These are phyloP conservation scores for Millerozyma acaciae DNA, from an alignment of 805 yeast species.

Conservation along the genomic window DNA sequence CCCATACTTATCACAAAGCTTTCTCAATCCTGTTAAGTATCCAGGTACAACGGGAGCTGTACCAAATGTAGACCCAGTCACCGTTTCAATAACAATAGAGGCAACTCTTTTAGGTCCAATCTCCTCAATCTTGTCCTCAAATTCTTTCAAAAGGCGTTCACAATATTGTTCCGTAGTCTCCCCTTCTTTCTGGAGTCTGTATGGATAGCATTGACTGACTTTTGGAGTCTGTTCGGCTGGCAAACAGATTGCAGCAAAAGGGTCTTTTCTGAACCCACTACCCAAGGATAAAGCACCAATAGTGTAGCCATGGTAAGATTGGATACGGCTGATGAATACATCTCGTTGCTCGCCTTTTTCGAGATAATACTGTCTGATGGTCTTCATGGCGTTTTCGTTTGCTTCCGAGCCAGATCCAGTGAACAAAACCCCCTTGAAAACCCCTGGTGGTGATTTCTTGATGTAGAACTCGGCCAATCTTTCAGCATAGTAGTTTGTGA, in stretches of 20 bases:
- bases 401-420: slow-evolving; percentile 31
- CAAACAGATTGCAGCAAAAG: slow-evolving; percentile 19
- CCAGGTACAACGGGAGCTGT: slow-evolving; percentile 25
- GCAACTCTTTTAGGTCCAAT: slow-evolving; percentile 29
- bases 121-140: slow-evolving; percentile 19
- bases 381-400: slow-evolving; percentile 26
- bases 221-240: slow-evolving; percentile 16
- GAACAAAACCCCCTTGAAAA: slow-evolving; percentile 41
- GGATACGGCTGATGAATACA: slow-evolving; percentile 22
- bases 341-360: slow-evolving; percentile 23
- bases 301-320: slow-evolving; percentile 27
- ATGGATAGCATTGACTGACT: slow-evolving; percentile 22
- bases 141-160: slow-evolving; percentile 16
- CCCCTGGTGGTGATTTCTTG: slow-evolving; percentile 41
- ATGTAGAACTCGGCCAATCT: slow-evolving; percentile 22
- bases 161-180: slow-evolving; percentile 21
- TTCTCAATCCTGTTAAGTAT: slow-evolving; percentile 24
- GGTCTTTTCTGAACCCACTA: slow-evolving; percentile 13
- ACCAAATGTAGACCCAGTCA: slow-evolving; percentile 27
- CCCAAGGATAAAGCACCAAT: slow-evolving; percentile 24
- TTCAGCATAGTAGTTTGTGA: slow-evolving; percentile 22
- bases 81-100: slow-evolving; percentile 22
- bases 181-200: slow-evolving; percentile 23
- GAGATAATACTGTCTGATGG: slow-evolving; percentile 22
- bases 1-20: slow-evolving; percentile 29